Base-by-base conservation (phyloP, 352 stramenopile genomes). In the Globisporangium uncinulatum region DNA sequence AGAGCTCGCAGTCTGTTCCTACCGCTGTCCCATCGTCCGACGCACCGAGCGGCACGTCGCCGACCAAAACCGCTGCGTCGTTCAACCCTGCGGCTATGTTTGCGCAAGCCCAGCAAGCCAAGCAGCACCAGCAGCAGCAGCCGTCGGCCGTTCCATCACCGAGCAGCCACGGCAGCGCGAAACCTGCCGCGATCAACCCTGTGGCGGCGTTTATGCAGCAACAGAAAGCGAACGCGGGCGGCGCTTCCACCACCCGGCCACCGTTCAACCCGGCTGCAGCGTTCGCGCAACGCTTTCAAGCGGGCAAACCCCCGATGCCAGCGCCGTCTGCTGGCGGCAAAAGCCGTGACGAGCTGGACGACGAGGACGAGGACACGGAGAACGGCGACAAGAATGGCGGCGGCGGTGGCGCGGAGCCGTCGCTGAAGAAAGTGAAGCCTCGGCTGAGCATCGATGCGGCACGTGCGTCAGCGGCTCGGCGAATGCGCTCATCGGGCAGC, bases 371-470 rank as follows among this genome's bases (percentile, higher is more conserved):
- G 31, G 66, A 75, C 43, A 55, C 61, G 32, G 64, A 55, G 45
- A 67, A 59, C 21, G 51, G 64, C 36, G 62, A 64, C 14, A 61
- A 65, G 50, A 69, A 57, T 29, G 24, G 24, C 24, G 24, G 24
- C 24, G 4, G 24, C 29, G 64, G 53, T 19, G 63, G 53, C 20
- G 63, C 56, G n/a, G 77, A 87, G 58, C 79, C 79, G 49, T 87
- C 76, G 31, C 73, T 86, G 20, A 91, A 91, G 56, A 86, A 86
- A 52, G 74, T 91, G 48, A 84, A 83, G 59, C 80, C 78, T 13
- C 83, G 79, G 31, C 73, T 86, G 39, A 90, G 79, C 45, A 83
- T 92, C 47, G 83, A 92, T 62, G 78, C 80, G 13, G 79, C 83
- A n/a, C 76, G 83, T 1, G 79, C 83, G 1, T 90, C 80, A 4